A percentile compares a stretch with the other conserved stretches of the same genome.
Conservation (phyloP, 1,284 basidiomycete genomes). For the Cutaneotrichosporon cutaneum region DNA sequence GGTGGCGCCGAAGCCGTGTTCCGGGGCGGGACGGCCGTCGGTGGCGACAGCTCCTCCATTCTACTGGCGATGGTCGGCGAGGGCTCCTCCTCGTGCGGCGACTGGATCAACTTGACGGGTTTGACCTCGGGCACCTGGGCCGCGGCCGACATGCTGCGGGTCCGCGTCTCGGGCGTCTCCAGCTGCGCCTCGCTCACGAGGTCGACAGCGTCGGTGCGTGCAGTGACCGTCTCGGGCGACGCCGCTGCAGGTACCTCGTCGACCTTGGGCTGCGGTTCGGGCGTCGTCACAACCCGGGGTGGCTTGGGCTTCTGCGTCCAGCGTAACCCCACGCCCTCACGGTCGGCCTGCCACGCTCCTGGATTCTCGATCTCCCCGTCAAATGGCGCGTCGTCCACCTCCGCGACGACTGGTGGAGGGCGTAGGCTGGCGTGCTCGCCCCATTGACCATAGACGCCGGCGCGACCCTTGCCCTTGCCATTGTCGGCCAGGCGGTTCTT, state of each 20-base stretch:
- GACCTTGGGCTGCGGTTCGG: neutral
- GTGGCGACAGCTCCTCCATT: neutral
- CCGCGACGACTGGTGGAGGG: neutral
- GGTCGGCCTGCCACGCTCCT: conserved; percentile 13
- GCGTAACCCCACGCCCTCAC: conserved; percentile 5
- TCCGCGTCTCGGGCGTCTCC: neutral
- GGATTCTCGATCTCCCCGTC: conserved; percentile 25
- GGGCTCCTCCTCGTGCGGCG: neutral
- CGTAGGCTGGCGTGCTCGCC: conserved; percentile 40
- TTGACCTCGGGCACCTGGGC: neutral
- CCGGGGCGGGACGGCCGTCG: neutral
- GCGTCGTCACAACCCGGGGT: neutral
- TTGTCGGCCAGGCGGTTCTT: conserved; percentile 25
- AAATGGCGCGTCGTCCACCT: conserved; percentile 19
- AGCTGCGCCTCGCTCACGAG: conserved; percentile 11
- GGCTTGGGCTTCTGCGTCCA: conserved; percentile 11
- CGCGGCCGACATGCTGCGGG: neutral
- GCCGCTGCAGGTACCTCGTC: neutral
- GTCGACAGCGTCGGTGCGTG: conserved; percentile 20
- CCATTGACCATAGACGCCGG: conserved; percentile 51
- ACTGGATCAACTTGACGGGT: neutral
- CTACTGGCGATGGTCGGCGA: neutral
- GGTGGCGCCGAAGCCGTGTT: neutral
- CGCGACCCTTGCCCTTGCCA: conserved; percentile 20
- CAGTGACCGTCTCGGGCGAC: neutral